Evolutionary conservation across 1,284 basidiomycete species (phyloP).

Genomic region (Cystobasidiaceae sp.): DNA sequence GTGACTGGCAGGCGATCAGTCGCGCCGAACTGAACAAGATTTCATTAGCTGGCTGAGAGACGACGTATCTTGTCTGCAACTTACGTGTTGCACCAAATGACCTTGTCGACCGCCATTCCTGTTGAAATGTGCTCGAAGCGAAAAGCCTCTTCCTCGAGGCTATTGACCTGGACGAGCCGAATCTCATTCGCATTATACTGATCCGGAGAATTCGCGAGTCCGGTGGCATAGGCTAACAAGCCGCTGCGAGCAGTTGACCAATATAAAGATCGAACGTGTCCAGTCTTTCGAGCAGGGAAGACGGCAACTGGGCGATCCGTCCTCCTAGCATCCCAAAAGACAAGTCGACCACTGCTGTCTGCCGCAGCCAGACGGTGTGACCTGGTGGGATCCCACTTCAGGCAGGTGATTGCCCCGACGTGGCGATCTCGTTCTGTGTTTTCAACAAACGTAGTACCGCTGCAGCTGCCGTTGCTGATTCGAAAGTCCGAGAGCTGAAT

Average conservation of each 20-base stretch:
- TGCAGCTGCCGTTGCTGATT: no score
- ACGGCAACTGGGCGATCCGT: not conserved
- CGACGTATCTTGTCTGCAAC: no score
- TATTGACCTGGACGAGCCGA: not conserved
- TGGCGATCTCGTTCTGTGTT: no score
- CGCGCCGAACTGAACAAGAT: not conserved
- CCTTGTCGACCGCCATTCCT: not conserved
- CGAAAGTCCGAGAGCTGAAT: no score
- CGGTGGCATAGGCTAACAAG: not conserved
- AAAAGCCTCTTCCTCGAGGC: not conserved
- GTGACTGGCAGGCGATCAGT: not conserved
- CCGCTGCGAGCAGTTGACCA: not conserved
- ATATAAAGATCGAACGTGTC: not conserved
- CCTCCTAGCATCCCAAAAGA: not conserved
- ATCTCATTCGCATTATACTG: not conserved
- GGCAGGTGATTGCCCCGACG: not conserved
- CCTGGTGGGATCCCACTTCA: not conserved
- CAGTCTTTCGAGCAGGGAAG: not conserved
- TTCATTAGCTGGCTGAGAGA: no score
- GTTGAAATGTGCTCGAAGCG: not conserved
- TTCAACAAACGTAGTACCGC: no score
- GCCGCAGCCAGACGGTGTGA: not conserved
- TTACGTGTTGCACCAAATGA: not conserved
- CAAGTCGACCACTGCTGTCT: not conserved
- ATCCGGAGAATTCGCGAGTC: not conserved